Percentiles rank a stretch among this genome's conserved stretches.
phyloP scores from a whole-genome alignment of 2,329 filamentous ascomycete genomes.

The Stromatinia cepivora region DNA sequence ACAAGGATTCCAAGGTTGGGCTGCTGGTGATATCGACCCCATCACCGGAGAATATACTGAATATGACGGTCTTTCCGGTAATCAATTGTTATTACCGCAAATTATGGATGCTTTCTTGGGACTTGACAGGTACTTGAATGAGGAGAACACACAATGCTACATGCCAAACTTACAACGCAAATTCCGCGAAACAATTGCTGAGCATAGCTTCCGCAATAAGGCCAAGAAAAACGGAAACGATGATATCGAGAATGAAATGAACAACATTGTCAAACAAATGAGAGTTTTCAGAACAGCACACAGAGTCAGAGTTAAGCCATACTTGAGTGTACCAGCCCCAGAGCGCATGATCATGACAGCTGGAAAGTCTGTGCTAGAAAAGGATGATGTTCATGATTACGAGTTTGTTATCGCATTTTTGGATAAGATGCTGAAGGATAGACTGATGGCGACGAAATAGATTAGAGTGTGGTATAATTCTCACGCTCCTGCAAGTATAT shows the following conservation, averaged over 20 bases:
- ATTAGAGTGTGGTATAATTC: background rate
- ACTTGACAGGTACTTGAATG: slow-evolving; percentile 39
- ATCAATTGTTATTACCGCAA: slow-evolving; percentile 43
- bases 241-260: slow-evolving; percentile 34
- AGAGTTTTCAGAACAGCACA: slow-evolving; percentile 43
- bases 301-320: slow-evolving; percentile 36
- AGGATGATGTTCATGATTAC: slow-evolving; percentile 16
- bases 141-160: slow-evolving; percentile 26
- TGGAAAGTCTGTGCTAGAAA: slow-evolving; percentile 34
- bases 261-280: slow-evolving; percentile 40
- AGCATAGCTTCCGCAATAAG: slow-evolving; percentile 16
- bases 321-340: slow-evolving; percentile 40
- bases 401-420: slow-evolving; percentile 16
- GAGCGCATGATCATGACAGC: slow-evolving; percentile 44
- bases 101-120: slow-evolving; percentile 44
- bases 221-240: slow-evolving; percentile 29
- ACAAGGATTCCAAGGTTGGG: slow-evolving; percentile 45
- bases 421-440: slow-evolving; percentile 19
- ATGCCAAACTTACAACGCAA: slow-evolving; percentile 15
- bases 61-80: slow-evolving; percentile 43
- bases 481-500: background rate
- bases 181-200: slow-evolving; percentile 14
- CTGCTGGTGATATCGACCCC: slow-evolving; percentile 34
- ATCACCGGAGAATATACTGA: slow-evolving; percentile 36
- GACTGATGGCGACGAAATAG: slow-evolving; percentile 19